Evolutionary conservation across 2,329 filamentous ascomycete species (phyloP).

Genomic region (Cryphonectria naterciae): DNA sequence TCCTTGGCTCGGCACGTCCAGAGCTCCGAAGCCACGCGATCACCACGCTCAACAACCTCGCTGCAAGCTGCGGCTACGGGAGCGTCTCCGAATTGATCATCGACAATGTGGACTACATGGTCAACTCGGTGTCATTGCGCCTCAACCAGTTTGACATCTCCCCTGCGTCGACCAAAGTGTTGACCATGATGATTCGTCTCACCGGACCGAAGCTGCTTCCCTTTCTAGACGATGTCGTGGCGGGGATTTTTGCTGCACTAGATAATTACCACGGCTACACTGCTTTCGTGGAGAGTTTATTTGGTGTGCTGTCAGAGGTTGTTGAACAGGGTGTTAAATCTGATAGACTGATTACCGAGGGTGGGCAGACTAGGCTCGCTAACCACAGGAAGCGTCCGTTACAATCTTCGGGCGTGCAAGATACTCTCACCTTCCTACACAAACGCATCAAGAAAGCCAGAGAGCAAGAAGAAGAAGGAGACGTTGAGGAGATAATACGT

Average conservation of each 20-base stretch:
- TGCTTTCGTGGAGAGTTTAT: constrained; percentile 80
- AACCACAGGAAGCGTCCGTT: constrained; percentile 49
- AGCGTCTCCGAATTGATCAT: constrained; percentile 80
- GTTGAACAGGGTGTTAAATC: constrained; percentile 78
- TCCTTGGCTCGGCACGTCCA: constrained; percentile 72
- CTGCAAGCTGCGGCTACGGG: constrained; percentile 72
- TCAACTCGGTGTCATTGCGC: constrained; percentile 87
- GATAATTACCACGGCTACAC: constrained; percentile 96
- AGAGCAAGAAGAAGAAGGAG: constrained; percentile 37
- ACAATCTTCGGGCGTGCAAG: constrained; percentile 43
- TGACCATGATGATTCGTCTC: constrained; percentile 91
- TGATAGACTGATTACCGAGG: constrained; percentile 51
- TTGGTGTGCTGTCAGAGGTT: constrained; percentile 79
- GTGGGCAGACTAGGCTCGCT: constrained; percentile 39
- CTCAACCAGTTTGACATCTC: constrained; percentile 92
- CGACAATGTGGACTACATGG: constrained; percentile 92
- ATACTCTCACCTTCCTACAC: constrained; percentile 63
- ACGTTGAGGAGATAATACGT: constrained; percentile 39
- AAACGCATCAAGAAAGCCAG: constrained; percentile 58
- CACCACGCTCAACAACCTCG: constrained; percentile 79
- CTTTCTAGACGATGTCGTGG: constrained; percentile 88
- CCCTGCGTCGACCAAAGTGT: constrained; percentile 84
- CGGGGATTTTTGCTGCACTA: constrained; percentile 88
- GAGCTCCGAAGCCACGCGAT: constrained; percentile 81
- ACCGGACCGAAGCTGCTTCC: constrained; percentile 82